Conservation (phyloP, 2,329 filamentous ascomycete species). For the Passalora sequoiae region DNA sequence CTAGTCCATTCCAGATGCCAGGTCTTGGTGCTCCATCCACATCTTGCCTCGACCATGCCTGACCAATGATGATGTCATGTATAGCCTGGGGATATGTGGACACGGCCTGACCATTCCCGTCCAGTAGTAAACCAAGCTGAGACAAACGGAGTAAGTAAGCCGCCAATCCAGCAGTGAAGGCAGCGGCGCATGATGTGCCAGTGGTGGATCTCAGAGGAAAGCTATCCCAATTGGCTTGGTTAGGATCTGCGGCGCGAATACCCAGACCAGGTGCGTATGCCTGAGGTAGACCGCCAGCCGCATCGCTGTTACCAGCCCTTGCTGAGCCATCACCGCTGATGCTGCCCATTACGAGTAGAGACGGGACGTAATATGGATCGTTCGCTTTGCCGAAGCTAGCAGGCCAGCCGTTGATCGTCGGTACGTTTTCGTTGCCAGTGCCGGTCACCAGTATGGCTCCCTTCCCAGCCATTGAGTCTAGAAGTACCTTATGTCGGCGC, state of each 20-base stretch:
- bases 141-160: not conserved
- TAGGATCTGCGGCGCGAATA: not conserved
- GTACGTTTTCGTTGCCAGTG: not conserved
- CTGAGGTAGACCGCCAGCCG: not conserved
- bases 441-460: slow-evolving; percentile 2
- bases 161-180: not conserved
- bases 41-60: not conserved
- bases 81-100: not conserved
- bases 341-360: not conserved
- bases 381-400: not conserved
- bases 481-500: not conserved
- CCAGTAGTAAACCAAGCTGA: not conserved
- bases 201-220: not conserved
- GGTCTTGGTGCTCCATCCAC: not conserved
- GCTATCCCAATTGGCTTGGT: not conserved
- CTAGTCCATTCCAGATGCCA: not conserved
- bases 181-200: not conserved
- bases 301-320: not conserved
- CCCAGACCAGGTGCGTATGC: not conserved
- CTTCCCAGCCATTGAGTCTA: not conserved
- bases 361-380: not conserved
- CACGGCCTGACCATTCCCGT: not conserved
- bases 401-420: not conserved
- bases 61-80: not conserved
- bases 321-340: not conserved